Evolutionary conservation across 2,329 filamentous ascomycete genomes (phyloP).

Genomic region (Fusarium sp.): DNA sequence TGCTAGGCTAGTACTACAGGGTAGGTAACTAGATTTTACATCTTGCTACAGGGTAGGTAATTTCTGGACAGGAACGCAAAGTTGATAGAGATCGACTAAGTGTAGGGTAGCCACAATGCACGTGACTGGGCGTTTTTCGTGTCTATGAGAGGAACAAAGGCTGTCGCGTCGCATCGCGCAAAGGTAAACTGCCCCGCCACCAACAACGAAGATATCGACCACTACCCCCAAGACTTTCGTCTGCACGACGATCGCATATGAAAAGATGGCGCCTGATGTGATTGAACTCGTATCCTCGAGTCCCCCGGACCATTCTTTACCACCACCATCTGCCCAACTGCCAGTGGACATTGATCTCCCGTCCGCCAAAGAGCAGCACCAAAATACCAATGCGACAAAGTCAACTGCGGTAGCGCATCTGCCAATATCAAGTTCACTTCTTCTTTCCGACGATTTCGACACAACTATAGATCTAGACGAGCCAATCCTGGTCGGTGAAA

Average conservation of each 20-base stretch:
- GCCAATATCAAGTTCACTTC: constrained; percentile 19
- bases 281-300: constrained; percentile 56
- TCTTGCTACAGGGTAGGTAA: too few relatives aligned
- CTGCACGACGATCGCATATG: neutral
- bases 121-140: constrained; percentile 48
- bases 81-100: neutral
- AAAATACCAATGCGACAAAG: neutral
- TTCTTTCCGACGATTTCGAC: constrained; percentile 56
- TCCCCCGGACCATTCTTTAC: constrained; percentile 35
- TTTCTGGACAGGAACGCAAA: too few relatives aligned
- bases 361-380: neutral
- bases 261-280: constrained; percentile 49
- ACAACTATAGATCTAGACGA: constrained; percentile 54
- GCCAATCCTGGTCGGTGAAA: constrained; percentile 31
- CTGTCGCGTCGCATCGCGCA: constrained; percentile 40
- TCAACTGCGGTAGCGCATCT: neutral
- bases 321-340: constrained; percentile 5
- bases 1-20: too few relatives aligned
- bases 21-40: too few relatives aligned
- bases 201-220: neutral
- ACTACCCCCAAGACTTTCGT: neutral
- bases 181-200: constrained; percentile 21
- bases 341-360: neutral
- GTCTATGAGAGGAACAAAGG: neutral
- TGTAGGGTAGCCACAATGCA: neutral